phyloP scores from a whole-genome alignment of 495 filamentous ascomycete genomes.

The Umbilicaria muhlenbergii region DNA sequence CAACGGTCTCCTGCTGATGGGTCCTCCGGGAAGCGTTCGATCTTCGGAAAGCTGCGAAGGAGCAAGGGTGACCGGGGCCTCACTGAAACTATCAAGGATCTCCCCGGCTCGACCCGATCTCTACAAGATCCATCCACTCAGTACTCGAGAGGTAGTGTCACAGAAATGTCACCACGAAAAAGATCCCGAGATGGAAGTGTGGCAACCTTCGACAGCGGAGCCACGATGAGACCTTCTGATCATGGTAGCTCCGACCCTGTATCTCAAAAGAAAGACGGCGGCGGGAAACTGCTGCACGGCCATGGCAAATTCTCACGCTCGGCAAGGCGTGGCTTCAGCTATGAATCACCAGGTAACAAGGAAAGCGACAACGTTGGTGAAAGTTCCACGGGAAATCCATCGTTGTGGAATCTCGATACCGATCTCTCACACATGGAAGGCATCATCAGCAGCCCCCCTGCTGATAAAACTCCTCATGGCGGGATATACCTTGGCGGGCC shows the following conservation, averaged over 20 bases:
- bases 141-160: slow-evolving; percentile 27
- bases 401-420: slow-evolving; percentile 61
- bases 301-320: slow-evolving; percentile 18
- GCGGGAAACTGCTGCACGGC: slow-evolving; percentile 11
- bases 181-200: slow-evolving; percentile 26
- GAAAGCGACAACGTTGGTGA: slow-evolving; percentile 20
- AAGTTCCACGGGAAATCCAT: slow-evolving; percentile 28
- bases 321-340: slow-evolving; percentile 39
- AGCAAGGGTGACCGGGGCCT: slow-evolving; percentile 33
- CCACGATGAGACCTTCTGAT: slow-evolving; percentile 12
- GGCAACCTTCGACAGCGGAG: slow-evolving; percentile 15
- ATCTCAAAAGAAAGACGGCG: slow-evolving; percentile 11
- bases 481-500: slow-evolving; percentile 35
- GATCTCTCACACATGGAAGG: slow-evolving; percentile 72
- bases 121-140: slow-evolving; percentile 24
- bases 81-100: slow-evolving; percentile 33
- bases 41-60: slow-evolving; percentile 50
- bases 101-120: slow-evolving; percentile 39
- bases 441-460: slow-evolving; percentile 37
- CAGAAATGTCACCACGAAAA: slow-evolving; percentile 33
- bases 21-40: slow-evolving; percentile 42
- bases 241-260: slow-evolving; percentile 9
- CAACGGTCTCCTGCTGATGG: slow-evolving; percentile 41
- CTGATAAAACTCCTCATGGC: slow-evolving; percentile 42
- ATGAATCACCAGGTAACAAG: slow-evolving; percentile 25